Evolutionary conservation across 768 basidiomycete genomes (phyloP), one percentile per base, ranked within the genome.

Genomic region (Boletus pseudopeckii): DNA sequence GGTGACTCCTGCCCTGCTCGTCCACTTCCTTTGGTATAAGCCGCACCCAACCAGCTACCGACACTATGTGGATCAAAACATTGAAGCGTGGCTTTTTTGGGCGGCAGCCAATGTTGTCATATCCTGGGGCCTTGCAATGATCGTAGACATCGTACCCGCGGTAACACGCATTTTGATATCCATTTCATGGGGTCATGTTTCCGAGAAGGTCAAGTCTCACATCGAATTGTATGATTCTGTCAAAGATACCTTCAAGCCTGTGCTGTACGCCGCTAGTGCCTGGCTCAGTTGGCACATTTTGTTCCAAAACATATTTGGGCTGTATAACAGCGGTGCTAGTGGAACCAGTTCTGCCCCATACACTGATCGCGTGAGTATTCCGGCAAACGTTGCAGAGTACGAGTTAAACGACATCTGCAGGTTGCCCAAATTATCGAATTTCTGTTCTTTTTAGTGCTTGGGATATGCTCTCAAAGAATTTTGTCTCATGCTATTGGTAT

Each of bases 41-140:
- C 80, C 79, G 0, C 66, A 86, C 50, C 80, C 77, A 7, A 79
- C 79, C 17, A 74, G 76, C 8, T 72, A 82, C 57, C 79, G 86
- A 15, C 75, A 73, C 28, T 86, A 78, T 56, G 77, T 89, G 56
- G 78, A 78, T 50, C 78, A 84, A 56, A 90, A 86, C 65, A 67
- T 86, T 42, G 75, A 86, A 65, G 85, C 86, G 4, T 92, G 89
- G 89, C 74, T 90, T 3, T 88, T 88, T 69, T 92, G 89, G 88
- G 82, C 81, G 7, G 90, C 88, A 5, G 79, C 85, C 37, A 90
- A 92, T 66, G 72, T 90, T 48, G 72, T 88, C 53, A 77, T 90
- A 48, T 90, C 88, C 3, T 92, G 89, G 89, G 85, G 77, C 56
- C 81, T 92, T 33, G 90, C 85, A 18, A 73, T 88, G 71, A 71